These are phyloP conservation scores for Suillus fuscotomentosus DNA, from an alignment of 768 basidiomycete genomes.

Conservation along the genomic window DNA sequence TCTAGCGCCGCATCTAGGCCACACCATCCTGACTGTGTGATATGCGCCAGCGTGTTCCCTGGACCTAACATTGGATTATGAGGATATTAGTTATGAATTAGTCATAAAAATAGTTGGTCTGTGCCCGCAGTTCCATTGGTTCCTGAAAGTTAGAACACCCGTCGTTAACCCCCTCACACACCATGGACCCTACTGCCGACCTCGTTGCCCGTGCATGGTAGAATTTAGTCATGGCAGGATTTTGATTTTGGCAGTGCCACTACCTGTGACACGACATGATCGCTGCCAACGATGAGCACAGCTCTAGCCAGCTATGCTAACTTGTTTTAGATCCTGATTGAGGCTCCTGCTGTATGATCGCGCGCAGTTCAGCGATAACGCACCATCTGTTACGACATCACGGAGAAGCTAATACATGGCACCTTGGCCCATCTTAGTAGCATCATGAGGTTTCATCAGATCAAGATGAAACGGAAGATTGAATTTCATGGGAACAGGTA, in stretches of 20 bases:
- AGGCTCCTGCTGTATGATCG: slow-evolving; percentile 15
- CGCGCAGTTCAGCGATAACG: slow-evolving; percentile 9
- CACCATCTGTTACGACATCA: slow-evolving; percentile 21
- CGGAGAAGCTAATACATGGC: slow-evolving; percentile 7
- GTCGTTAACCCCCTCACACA: not conserved
- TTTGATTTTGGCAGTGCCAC: slow-evolving; percentile 20
- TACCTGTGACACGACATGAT: slow-evolving; percentile 5
- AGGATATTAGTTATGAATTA: not conserved
- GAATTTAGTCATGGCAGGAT: slow-evolving; percentile 16
- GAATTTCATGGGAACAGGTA: slow-evolving; percentile 14
- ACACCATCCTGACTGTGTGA: slow-evolving; percentile 11
- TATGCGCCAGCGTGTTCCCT: not conserved
- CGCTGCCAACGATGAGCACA: not conserved
- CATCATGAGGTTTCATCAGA: slow-evolving; percentile 14
- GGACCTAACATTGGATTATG: not conserved
- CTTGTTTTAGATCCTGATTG: slow-evolving; percentile 13
- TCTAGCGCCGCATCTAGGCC: slow-evolving; percentile 12
- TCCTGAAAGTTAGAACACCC: not conserved
- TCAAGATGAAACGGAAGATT: slow-evolving; percentile 4
- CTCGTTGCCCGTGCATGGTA: slow-evolving; percentile 23
- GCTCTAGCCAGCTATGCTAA: slow-evolving; percentile 17
- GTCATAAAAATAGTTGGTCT: not conserved
- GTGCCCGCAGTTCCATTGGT: slow-evolving; percentile 1
- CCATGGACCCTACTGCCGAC: not conserved
- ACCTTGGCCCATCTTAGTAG: slow-evolving; percentile 6